Conservation (phyloP, 768 basidiomycete species). For the Candolleomyces eurysporus region DNA sequence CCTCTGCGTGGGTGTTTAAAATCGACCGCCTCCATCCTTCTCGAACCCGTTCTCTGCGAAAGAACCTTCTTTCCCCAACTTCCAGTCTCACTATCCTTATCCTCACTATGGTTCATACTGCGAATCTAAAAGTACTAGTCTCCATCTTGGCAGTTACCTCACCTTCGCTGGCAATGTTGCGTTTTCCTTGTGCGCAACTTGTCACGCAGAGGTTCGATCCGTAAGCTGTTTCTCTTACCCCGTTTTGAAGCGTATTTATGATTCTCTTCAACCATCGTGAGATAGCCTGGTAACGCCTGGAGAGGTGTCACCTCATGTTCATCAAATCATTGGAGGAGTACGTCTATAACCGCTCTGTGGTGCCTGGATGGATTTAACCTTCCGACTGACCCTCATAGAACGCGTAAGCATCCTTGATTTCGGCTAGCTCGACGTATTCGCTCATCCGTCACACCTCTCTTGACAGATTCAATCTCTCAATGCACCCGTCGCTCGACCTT, state of each 20-base stretch:
- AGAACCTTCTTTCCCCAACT: too few species aligned
- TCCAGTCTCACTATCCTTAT: too few species aligned
- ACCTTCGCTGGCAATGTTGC: background rate
- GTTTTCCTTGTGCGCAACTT: slow-evolving; percentile 9
- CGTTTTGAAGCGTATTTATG: background rate
- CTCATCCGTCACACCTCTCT: background rate
- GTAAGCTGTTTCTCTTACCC: background rate
- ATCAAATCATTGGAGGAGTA: slow-evolving; percentile 11
- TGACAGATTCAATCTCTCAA: background rate
- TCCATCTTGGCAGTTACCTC: too few species aligned
- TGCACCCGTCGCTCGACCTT: background rate
- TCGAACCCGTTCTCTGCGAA: too few species aligned
- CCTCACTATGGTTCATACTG: too few species aligned
- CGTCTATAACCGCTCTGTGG: background rate
- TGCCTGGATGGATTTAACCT: background rate
- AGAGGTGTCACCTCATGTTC: slow-evolving; percentile 5
- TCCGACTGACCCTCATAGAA: background rate
- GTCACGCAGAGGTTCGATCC: slow-evolving; percentile 8
- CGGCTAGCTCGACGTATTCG: too few species aligned
- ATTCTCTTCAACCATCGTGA: background rate
- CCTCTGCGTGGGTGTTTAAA: too few species aligned
- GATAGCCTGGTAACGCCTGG: slow-evolving; percentile 6
- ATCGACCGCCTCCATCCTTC: too few species aligned
- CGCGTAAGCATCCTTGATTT: background rate
- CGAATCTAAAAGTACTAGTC: too few species aligned